Evolutionary conservation across 2,329 filamentous ascomycete species (phyloP).

Genomic region (Botrytis cinerea): DNA sequence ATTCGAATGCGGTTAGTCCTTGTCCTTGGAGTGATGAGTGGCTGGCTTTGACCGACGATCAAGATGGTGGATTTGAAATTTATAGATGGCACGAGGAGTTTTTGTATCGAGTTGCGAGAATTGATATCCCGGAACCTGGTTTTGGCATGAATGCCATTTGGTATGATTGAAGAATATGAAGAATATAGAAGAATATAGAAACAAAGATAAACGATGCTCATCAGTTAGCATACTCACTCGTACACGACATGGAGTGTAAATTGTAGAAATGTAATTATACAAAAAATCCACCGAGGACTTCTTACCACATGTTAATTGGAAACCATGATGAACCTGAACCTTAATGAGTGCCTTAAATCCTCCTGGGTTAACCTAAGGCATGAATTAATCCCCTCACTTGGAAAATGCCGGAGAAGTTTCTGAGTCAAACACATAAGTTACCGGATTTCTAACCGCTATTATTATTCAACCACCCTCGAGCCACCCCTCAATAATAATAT

Average conservation of each 20-base stretch:
- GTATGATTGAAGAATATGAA: conserved; percentile 67
- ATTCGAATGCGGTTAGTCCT: conserved; percentile 84
- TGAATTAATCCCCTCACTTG: background rate
- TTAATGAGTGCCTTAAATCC: background rate
- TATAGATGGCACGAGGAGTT: conserved; percentile 86
- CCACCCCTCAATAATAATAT: conserved; percentile 7
- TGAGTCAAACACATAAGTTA: background rate
- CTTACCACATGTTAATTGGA: background rate
- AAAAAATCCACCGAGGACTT: background rate
- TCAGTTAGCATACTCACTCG: background rate
- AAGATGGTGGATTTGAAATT: conserved; percentile 84
- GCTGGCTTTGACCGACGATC: conserved; percentile 86
- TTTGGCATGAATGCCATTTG: conserved; percentile 98
- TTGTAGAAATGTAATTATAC: background rate
- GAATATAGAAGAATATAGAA: conserved; percentile 18
- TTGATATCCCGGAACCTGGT: conserved; percentile 80
- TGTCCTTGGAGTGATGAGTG: conserved; percentile 85
- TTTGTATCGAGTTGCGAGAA: conserved; percentile 72
- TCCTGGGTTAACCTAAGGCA: background rate
- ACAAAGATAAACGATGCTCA: background rate
- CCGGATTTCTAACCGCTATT: conserved; percentile 8
- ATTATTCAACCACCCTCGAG: background rate
- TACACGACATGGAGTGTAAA: background rate
- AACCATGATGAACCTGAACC: background rate
- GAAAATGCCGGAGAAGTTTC: conserved; percentile 16